Base-by-base conservation (phyloP, 164 flowering plant genomes). In the Aristolochia fimbriata region DNA sequence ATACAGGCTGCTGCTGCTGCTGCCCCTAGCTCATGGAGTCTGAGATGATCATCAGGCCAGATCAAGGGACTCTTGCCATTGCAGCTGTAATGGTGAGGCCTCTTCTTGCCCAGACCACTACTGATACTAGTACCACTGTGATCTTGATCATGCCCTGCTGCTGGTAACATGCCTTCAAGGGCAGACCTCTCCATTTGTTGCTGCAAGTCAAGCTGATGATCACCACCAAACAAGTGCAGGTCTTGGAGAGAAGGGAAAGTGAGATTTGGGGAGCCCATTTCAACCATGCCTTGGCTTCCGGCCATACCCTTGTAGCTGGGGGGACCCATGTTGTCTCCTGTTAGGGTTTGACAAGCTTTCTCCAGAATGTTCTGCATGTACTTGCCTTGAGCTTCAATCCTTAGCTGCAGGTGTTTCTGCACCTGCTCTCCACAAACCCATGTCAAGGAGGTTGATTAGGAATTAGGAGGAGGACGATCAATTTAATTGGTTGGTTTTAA, bases 381-480 rank as follows among this genome's bases (percentile, higher is more conserved):
- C 73, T 93, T 93, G 25, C 97, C 99, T 73, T 93, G 99, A 31
- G 99, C 99, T 64, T 93, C 99, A 51, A 89, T 93, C 71, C 95
- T 81, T 67, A 88, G 54, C 55, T 93, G 99, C 37, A 93, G 90
- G 75, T 86, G 99, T 71, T 76, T 80, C 59, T 93, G 99, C 47
- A 93, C 97, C 99, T 93, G 74, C 50, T 30, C 19, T 11, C 49
- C 20, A 30, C 20, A 37, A 41, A 58, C 56, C 56, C 22, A 53
- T 24, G n/a, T n/a, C 5, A 27, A 27, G 25, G n/a, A 14, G 16
- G 24, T 13, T 53, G 22, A 53, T 30, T 30, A 49, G 22, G 16
- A 49, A n/a, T n/a, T n/a, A n/a, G n/a, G n/a, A 37, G 43, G 12
- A 10, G 43, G 43, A 37, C 9, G 10, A 37, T 37, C 43, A 37